A percentile compares a stretch with the other conserved stretches of the same genome.
Evolutionary conservation across 225 moss, liverwort and hornwort genomes (phyloP).

Genomic region (Rhytidiadelphus loreus): DNA sequence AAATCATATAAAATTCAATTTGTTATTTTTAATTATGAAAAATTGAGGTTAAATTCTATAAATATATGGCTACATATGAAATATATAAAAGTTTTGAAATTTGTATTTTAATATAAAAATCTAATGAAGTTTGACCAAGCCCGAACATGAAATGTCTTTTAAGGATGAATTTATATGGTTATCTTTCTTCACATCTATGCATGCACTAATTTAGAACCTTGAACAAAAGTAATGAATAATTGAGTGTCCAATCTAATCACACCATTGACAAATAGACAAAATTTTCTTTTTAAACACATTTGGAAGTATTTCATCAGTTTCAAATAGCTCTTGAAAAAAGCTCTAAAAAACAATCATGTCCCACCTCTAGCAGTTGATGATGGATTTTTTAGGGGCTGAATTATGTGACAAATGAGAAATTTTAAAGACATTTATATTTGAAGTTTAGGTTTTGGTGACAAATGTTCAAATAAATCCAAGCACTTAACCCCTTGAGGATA

Average conservation of each 20-base stretch:
- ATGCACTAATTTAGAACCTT: neutral
- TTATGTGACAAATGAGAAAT: neutral
- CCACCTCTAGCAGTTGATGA: neutral
- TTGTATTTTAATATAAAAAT: no score
- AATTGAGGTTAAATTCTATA: no score
- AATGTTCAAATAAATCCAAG: neutral
- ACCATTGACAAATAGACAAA: neutral
- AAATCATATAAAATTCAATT: no score
- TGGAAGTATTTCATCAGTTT: neutral
- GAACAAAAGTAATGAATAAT: neutral
- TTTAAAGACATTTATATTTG: fast-evolving
- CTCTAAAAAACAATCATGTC: neutral
- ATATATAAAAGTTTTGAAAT: no score
- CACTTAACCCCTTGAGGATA: fast-evolving
- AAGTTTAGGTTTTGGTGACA: fast-evolving
- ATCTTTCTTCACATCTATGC: neutral
- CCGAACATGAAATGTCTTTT: no score
- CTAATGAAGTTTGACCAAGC: no score
- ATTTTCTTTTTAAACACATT: neutral
- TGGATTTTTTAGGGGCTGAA: neutral
- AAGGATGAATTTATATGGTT: no score
- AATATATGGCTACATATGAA: no score
- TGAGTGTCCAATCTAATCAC: neutral
- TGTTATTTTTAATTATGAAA: no score
- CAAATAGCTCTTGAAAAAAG: neutral